Evolutionary conservation across 352 stramenopile species (phyloP), one percentile per base, ranked within the genome.

Genomic region (Pythium vanterpoolii): DNA sequence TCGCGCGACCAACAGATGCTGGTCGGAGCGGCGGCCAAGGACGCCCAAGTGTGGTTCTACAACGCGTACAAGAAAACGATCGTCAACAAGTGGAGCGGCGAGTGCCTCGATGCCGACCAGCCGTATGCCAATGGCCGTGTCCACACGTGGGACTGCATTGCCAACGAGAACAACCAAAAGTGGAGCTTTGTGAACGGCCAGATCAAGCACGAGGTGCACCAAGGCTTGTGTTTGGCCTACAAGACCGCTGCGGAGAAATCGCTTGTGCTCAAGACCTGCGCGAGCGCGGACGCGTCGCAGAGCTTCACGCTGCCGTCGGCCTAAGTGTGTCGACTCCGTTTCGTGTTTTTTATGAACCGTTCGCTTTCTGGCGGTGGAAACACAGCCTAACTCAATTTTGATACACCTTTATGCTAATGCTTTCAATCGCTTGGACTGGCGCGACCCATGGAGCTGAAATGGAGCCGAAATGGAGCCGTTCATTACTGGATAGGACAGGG

Each of bases 171-270:
- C 43, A 73, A 73, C 54, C 66, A 73, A 38, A 52, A 64, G 43
- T 73, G 66, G 66, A 60, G 14, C 16, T 70, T 60, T 28, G 66
- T 70, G n/a, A 45, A 24, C 28, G 54, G 55, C 28, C 31, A 56
- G 16, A 24, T 62, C 55, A 62, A 62, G 55, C 55, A 62, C 55
- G 14, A 8, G 19, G 56, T 7, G 9, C 45, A 62, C 33, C 33
- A 39, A 36, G 74, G 67, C 36, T 81, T 77, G 56, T 87, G 77
- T 46, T 62, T 87, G 21, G 75, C 77, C 4, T 82, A 74, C 51
- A 69, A 74, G 61, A 76, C 68, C 54, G 56, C 74, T 11, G 71
- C 27, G 53, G 62, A 67, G 44, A 83, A 82, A 51, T 33, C 79
- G 16, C 40, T 83, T 39, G 64, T 80, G 54, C 68, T 87, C 36